Base-by-base conservation (phyloP, 2,329 filamentous ascomycete genomes). In the Fusarium mundagurra region DNA sequence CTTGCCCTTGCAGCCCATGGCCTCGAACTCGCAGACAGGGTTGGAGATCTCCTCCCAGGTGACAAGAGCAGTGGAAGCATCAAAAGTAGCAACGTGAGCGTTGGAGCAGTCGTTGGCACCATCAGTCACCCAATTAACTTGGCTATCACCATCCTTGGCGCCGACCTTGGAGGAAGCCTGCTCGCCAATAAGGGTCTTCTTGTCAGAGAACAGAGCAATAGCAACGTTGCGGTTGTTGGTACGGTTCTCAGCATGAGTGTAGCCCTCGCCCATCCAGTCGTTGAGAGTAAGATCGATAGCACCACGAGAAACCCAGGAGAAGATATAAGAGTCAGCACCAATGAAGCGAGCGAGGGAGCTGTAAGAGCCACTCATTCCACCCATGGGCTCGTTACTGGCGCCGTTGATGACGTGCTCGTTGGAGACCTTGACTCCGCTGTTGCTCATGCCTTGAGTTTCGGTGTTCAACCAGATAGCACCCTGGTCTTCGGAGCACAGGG, bases 381-480 rank as follows among this genome's bases (percentile, higher is more conserved):
- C 90, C 86, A 91, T 87, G 34, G 88, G 82, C 79, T 91, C 89
- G 54, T 88, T 88, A 45, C 84, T 85, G 11, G 80, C 88, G 44
- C 89, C 89, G 76, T 91, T 91, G 69, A 87, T 90, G 29, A 86
- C 87, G 72, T 90, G 88, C 79, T 91, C 89, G 80, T 91, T 91
- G 65, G 89, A 89, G 68, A 92, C 84, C 81, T 91, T 91, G 74
- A 88, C 84, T 36, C 88, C 88, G 47, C 79, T 77, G 69, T 77
- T 83, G 64, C 68, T 76, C 90, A 91, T 91, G 33, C 86, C 86
- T 75, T 88, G 87, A 5, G 85, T 86, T 63, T 88, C 85, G 29
- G 89, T 91, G 83, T 92, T 92, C 55, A 91, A 83, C 89, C 89
- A 91, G 81, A 92, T 89, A 47, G 86, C 87, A 29, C 89, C 90